A percentile compares a stretch with the other conserved stretches of the same genome.
These are phyloP conservation scores for Lactarius hengduanensis DNA, from an alignment of 768 basidiomycete genomes.

Conservation along the genomic window DNA sequence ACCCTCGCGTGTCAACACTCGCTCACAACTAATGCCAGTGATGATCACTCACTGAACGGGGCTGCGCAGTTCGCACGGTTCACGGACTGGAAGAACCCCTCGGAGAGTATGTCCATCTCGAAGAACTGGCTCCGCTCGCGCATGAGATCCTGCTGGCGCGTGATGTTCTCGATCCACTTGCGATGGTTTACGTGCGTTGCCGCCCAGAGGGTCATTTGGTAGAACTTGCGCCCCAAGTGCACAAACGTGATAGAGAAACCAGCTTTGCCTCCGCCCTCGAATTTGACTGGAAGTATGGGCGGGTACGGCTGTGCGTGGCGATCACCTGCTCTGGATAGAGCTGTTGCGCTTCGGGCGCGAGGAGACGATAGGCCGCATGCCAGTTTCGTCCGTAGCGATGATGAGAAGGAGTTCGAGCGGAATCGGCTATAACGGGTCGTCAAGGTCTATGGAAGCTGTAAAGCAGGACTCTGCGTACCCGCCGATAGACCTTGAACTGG, in stretches of 20 bases:
- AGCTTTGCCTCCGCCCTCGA: conserved; percentile 61
- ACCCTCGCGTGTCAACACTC: background rate
- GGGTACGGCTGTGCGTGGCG: conserved; percentile 42
- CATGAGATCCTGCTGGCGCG: conserved; percentile 84
- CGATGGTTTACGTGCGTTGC: conserved; percentile 78
- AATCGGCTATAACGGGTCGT: conserved; percentile 64
- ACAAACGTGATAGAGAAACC: conserved; percentile 92
- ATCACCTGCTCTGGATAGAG: conserved; percentile 34
- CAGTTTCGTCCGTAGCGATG: conserved; percentile 67
- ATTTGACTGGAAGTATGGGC: conserved; percentile 49
- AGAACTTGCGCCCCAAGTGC: conserved; percentile 90
- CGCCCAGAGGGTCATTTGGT: conserved; percentile 90
- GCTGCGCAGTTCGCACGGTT: conserved; percentile 95
- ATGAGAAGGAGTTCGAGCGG: conserved; percentile 90
- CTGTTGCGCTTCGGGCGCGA: conserved; percentile 47
- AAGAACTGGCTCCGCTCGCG: conserved; percentile 84
- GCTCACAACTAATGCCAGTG: too few species aligned
- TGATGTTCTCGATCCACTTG: conserved; percentile 93
- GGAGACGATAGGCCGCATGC: conserved; percentile 31
- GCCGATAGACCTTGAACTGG: conserved; percentile 89
- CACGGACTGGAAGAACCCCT: conserved; percentile 81
- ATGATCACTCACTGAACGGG: conserved; percentile 65
- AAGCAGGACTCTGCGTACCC: conserved; percentile 51
- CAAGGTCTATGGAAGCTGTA: conserved; percentile 4
- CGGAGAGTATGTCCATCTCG: conserved; percentile 79